Evolutionary conservation across 805 yeast species (phyloP), one percentile per base, ranked within the genome.

Genomic region (Martiniozyma abietophila): DNA sequence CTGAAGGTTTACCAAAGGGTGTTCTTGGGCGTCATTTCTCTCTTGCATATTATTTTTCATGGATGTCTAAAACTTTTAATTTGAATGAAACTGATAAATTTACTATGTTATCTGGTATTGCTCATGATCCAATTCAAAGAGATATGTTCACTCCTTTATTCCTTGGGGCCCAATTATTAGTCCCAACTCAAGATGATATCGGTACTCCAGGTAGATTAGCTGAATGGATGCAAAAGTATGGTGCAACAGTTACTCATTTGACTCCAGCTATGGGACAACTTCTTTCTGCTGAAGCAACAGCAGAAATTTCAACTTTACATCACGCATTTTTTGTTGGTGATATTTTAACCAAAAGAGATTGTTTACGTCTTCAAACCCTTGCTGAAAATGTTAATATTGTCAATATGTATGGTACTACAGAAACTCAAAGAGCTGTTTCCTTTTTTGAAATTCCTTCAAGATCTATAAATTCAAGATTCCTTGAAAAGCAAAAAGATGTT

Each of bases 191-290:
- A 12, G 96, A 92, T 58, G 99, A 92, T 57, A 92, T 92, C 49
- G 98, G 99, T 31, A 92, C 98, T 3, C 99, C 99, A 5, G 98
- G 98, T 20, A 77, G 81, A 51, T 68, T 92, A 36, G 98, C 99
- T 6, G 92, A 84, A 49, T 92, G 99, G 99, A 88, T 92, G 95
- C 74, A 79, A 22, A 76, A 69, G 38, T 74, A 86, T 48, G 83
- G 82, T 11, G 96, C 96, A 18, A 80, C 96, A 2, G 96, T 92
- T 2, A 92, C 99, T 1, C 99, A 92, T 59, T 71, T 92, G 61
- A 92, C 99, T 1, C 99, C 99, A 4, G 98, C 98, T 5, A 92
- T 94, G 98, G 99, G 99, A 42, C 99, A 92, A 61, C 65, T 92
- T 38, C 67, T 92, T 48, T 80, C 95, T 41, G 96, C 97, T 5